Evolutionary conservation across 345 rosid species (phyloP), one percentile per base, ranked within the genome.

Genomic region (Ailanthus altissimus): DNA sequence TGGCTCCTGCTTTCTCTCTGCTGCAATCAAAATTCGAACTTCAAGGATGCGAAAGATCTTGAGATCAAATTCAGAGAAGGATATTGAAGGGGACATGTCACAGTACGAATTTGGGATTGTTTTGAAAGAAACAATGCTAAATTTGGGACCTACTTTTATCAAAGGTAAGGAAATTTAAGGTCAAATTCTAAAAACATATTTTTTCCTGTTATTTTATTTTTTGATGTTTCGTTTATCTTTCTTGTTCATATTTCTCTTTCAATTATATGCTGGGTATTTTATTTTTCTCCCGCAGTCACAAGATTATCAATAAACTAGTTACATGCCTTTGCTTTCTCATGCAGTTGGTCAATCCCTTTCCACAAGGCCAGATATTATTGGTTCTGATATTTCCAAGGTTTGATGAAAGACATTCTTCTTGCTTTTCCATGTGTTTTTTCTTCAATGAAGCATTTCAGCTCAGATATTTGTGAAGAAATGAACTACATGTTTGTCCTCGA

Each of bases 261-360:
- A 78, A 70, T 70, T 80, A 83, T 81, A 70, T 75, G 72, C 80
- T 79, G 60, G 80, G 70, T 43, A 74, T 75, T 81, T 82, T 77
- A 71, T 83, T 80, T 75, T 74, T 83, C 54, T 81, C 83, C 80
- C 59, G 83, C 79, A 78, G 82, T 84, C 78, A 80, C 80, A 78
- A 76, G 82, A 81, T 83, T 79, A 73, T 69, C 75, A 60, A 78
- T 72, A 69, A 65, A 74, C 83, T 81, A 85, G 79, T 85, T 81
- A 83, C 75, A 60, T 79, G 82, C 69, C 61, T 87, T 87, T 88
- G 85, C 85, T 85, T 87, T 77, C 80, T 87, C 78, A 78, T 89
- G 88, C 97, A 94, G 98, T 93, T 88, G 98, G 98, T 62, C 98
- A 94, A 85, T 93, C 98, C n/a, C 92, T 94, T 77, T 90, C 98